Evolutionary conservation across 116 monocot species (phyloP), one percentile per base, ranked within the genome.

Genomic region (Phalaenopsis hybrid): DNA sequence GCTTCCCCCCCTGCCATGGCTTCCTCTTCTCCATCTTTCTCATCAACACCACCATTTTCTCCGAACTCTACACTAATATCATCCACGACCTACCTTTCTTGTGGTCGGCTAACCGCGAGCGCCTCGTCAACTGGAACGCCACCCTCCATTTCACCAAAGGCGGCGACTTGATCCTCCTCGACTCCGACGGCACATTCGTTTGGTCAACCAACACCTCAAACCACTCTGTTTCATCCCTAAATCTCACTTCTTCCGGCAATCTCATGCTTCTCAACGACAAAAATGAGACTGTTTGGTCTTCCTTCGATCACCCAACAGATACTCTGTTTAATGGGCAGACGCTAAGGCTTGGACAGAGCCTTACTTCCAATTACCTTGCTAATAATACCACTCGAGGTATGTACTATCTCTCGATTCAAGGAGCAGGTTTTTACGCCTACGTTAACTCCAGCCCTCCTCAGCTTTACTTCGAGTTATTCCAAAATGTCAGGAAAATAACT

Each of bases 221-320:
- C 87, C 77, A 8, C 12, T 63, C 72, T 6, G 81, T 85, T 8
- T 34, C 37, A 21, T 59, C 69, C 21, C 41, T 86, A 5, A 80
- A 20, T 12, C 41, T 86, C 10, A 50, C 49, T 0, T 79, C 41
- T 23, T 13, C 31, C 8, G 91, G 91, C 17, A 87, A 89, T 58
- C 84, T 91, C 2, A 79, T 89, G 15, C 82, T 91, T 18, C 75
- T 84, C 57, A 80, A 86, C 59, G 6, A 11, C 6, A 11, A 18
- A 34, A 57, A 57, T 18, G 16, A 21, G 0, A 17, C 48, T 0
- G 80, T 89, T 0, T 92, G 89, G 89, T 79, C 82, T 41, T 88
- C 89, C 34, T 89, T 89, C 79, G 78, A 89, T 65, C 67, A 88
- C 59, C 92, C 92, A 1, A 88, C 89, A 0, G 87, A 89, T 52